Evolutionary conservation across 2,329 filamentous ascomycete genomes (phyloP).

Genomic region (Claviceps sp.): DNA sequence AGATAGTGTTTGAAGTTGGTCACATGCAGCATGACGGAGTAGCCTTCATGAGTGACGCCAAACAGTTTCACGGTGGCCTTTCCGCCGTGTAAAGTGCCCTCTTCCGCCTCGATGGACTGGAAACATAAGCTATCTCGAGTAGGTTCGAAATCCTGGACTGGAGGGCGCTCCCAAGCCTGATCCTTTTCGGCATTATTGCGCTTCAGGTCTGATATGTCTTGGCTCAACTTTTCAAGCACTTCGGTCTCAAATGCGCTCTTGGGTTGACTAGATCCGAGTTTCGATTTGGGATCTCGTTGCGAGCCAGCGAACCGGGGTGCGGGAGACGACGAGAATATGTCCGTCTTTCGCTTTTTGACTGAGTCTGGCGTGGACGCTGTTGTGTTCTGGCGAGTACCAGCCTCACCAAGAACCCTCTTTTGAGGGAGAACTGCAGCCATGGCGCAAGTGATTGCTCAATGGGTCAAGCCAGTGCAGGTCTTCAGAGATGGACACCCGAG

Average conservation of each 20-base stretch:
- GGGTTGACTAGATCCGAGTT: constrained; percentile 56
- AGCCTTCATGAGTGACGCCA: constrained; percentile 69
- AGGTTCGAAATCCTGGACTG: constrained; percentile 38
- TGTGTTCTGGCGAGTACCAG: constrained; percentile 50
- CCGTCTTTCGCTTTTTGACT: constrained; percentile 67
- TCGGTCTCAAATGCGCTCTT: constrained; percentile 92
- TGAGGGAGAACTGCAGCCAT: constrained; percentile 47
- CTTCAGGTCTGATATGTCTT: constrained; percentile 79
- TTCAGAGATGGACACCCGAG: neutral
- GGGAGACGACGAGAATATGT: constrained; percentile 43
- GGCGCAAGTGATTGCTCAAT: neutral
- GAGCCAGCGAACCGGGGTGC: constrained; percentile 47
- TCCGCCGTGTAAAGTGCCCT: constrained; percentile 69
- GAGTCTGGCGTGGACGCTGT: constrained; percentile 40
- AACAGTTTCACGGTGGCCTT: constrained; percentile 77
- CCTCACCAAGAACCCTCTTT: constrained; percentile 61
- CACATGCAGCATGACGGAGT: constrained; percentile 90
- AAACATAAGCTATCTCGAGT: constrained; percentile 64
- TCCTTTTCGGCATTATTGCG: constrained; percentile 83
- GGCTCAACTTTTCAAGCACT: constrained; percentile 88
- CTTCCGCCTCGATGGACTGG: constrained; percentile 90
- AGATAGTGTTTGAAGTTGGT: constrained; percentile 94
- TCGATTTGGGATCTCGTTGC: constrained; percentile 47
- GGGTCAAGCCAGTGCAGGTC: neutral
- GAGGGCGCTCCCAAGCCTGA: constrained; percentile 70